A percentile compares a stretch with the other conserved stretches of the same genome.
Conservation (phyloP, 2,329 filamentous ascomycete species). For the Penicillium sp. region DNA sequence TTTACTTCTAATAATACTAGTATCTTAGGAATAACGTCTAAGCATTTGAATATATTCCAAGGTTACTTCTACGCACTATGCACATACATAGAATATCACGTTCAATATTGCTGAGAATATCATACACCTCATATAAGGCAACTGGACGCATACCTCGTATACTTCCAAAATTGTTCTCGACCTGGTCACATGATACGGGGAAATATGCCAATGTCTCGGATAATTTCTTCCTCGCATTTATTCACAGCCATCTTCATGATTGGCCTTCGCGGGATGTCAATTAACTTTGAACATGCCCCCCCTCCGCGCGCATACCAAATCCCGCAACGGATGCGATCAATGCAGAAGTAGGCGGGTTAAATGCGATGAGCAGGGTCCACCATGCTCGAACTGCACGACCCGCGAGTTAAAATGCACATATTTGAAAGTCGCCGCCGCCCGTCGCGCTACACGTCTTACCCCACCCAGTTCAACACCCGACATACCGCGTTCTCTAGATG, state of each 20-base stretch:
- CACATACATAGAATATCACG: background rate
- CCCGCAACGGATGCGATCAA: constrained; percentile 27
- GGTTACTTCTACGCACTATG: background rate
- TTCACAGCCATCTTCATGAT: constrained; percentile 2
- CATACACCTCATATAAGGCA: background rate
- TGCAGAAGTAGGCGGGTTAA: constrained; percentile 24
- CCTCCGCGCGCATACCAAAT: constrained; percentile 24
- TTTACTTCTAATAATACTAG: background rate
- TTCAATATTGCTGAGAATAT: no score
- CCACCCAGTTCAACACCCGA: background rate
- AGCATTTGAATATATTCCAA: background rate
- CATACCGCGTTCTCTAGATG: background rate
- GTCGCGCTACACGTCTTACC: background rate
- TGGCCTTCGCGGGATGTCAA: constrained; percentile 1
- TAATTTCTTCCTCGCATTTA: background rate
- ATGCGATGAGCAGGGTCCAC: constrained; percentile 36
- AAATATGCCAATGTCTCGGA: background rate
- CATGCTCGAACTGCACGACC: constrained; percentile 32
- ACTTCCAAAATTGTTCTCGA: background rate
- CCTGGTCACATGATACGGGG: constrained; percentile 6
- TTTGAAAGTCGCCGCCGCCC: constrained; percentile 16
- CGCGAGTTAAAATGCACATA: constrained; percentile 29
- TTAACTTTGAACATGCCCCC: constrained; percentile 14
- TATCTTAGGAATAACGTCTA: background rate
- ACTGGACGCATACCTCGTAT: background rate